A percentile compares a stretch with the other conserved stretches of the same genome.
These are phyloP conservation scores for Fusarium cicatricum DNA, from an alignment of 2,329 filamentous ascomycete species.

Conservation along the genomic window DNA sequence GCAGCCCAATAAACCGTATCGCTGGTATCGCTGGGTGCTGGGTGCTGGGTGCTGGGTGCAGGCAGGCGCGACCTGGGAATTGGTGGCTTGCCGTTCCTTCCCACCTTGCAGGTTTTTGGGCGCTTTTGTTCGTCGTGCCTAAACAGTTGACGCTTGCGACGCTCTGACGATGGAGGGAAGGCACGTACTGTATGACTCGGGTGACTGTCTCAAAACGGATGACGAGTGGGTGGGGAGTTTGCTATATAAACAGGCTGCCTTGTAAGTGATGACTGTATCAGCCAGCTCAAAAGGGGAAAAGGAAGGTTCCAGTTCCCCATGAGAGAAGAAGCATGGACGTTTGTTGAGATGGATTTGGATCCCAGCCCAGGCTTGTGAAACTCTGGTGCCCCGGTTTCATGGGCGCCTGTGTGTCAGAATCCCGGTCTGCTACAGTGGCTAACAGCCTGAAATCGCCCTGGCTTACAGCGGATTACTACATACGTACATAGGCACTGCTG, in stretches of 20 bases:
- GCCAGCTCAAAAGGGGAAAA: slow-evolving; percentile 17
- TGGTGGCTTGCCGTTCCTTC: slow-evolving; percentile 23
- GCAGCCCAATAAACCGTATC: slow-evolving; percentile 22
- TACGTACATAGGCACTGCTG: neutral
- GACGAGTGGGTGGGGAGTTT: neutral
- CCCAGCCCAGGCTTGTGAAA: slow-evolving; percentile 23
- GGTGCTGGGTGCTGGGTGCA: no score
- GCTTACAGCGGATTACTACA: slow-evolving; percentile 22
- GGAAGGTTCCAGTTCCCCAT: slow-evolving; percentile 31
- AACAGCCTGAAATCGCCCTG: neutral
- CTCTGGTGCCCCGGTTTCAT: slow-evolving; percentile 26
- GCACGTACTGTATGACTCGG: neutral
- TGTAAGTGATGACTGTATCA: slow-evolving; percentile 4
- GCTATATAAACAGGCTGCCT: slow-evolving; percentile 1
- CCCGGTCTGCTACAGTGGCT: slow-evolving; percentile 5
- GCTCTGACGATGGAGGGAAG: slow-evolving; percentile 15
- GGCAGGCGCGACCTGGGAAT: slow-evolving; percentile 1
- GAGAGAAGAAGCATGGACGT: slow-evolving; percentile 14
- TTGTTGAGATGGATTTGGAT: neutral
- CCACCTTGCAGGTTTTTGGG: neutral
- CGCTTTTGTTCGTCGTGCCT: neutral
- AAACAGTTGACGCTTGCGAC: slow-evolving; percentile 7
- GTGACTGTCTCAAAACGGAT: neutral
- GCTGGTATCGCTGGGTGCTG: slow-evolving; percentile 25
- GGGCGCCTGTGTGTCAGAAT: slow-evolving; percentile 27